phyloP scores from a whole-genome alignment of 1,284 basidiomycete genomes.

The Ustilago cynodontis region DNA sequence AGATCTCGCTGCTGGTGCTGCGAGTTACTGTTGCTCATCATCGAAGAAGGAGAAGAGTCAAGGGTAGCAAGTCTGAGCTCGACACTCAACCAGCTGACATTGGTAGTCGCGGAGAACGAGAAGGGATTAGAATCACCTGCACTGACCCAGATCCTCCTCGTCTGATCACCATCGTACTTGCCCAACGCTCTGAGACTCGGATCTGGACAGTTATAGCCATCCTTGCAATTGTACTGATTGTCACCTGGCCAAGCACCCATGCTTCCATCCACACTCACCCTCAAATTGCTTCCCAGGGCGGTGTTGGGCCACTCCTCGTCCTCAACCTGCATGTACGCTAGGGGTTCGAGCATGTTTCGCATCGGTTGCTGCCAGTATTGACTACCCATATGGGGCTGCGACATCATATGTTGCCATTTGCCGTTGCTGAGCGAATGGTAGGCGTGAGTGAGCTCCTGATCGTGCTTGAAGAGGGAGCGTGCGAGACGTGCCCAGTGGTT shows the following conservation, averaged over 20 bases:
- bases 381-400: slow-evolving; percentile 36
- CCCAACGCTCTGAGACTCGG: slow-evolving; percentile 11
- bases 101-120: slow-evolving; percentile 21
- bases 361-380: slow-evolving; percentile 44
- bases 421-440: slow-evolving; percentile 25
- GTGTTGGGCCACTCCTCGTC: slow-evolving; percentile 26
- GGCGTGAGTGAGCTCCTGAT: slow-evolving; percentile 16
- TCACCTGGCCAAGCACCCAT: slow-evolving; percentile 44
- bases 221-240: slow-evolving; percentile 42
- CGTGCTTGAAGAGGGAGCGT: slow-evolving; percentile 19
- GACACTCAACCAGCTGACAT: slow-evolving; percentile 21
- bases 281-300: slow-evolving; percentile 23
- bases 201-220: slow-evolving; percentile 42
- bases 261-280: slow-evolving; percentile 31
- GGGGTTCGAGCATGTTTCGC: slow-evolving; percentile 27
- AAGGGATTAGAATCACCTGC: slow-evolving; percentile 23
- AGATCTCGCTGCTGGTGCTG: slow-evolving; percentile 8
- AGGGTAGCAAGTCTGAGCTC: slow-evolving; percentile 19
- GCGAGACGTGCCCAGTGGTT: slow-evolving; percentile 22
- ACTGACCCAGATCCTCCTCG: slow-evolving; percentile 28
- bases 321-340: slow-evolving; percentile 11
- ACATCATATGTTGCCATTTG: slow-evolving; percentile 41
- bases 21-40: not conserved
- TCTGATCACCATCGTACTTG: slow-evolving; percentile 30
- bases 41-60: not conserved